Evolutionary conservation across 2,329 filamentous ascomycete genomes (phyloP).

Genomic region (Fusarium phyllophilum): DNA sequence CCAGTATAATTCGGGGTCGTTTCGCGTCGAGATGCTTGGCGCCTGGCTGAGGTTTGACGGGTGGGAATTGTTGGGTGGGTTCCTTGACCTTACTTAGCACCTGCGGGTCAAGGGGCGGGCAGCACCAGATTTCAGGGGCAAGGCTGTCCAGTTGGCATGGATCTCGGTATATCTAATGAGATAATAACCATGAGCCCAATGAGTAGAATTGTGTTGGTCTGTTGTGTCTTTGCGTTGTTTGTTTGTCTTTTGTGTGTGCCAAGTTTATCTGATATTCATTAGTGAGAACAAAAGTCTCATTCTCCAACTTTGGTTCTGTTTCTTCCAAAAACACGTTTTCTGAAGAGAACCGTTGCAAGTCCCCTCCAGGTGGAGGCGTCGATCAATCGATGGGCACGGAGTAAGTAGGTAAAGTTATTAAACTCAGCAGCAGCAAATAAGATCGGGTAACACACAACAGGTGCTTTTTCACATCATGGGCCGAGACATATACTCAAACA

Average conservation of each 20-base stretch:
- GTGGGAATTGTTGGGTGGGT: constrained; percentile 24
- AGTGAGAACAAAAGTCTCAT: not conserved
- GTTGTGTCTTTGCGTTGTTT: not conserved
- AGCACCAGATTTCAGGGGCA: constrained; percentile 42
- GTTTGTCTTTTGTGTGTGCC: not conserved
- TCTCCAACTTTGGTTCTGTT: not conserved
- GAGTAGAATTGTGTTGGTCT: not conserved
- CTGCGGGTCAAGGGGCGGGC: constrained; percentile 37
- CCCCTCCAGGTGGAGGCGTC: not conserved
- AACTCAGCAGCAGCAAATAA: not conserved
- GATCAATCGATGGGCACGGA: constrained; percentile 4
- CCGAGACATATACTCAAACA: constrained; percentile 23
- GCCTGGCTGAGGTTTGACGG: constrained; percentile 7
- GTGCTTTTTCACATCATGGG: constrained; percentile 11
- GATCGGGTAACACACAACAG: constrained; percentile 6
- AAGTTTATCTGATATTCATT: not conserved
- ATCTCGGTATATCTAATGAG: constrained; percentile 1
- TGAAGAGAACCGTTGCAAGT: constrained; percentile 4
- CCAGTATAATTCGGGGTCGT: constrained; percentile 38
- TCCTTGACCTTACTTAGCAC: constrained; percentile 7
- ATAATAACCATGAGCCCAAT: constrained; percentile 5
- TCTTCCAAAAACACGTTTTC: not conserved
- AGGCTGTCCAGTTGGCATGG: constrained; percentile 28
- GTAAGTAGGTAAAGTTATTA: constrained; percentile 2
- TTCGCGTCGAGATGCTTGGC: constrained; percentile 19